Base-by-base conservation (phyloP, 148 eudicot genomes). In the Heliosperma pusillum region DNA sequence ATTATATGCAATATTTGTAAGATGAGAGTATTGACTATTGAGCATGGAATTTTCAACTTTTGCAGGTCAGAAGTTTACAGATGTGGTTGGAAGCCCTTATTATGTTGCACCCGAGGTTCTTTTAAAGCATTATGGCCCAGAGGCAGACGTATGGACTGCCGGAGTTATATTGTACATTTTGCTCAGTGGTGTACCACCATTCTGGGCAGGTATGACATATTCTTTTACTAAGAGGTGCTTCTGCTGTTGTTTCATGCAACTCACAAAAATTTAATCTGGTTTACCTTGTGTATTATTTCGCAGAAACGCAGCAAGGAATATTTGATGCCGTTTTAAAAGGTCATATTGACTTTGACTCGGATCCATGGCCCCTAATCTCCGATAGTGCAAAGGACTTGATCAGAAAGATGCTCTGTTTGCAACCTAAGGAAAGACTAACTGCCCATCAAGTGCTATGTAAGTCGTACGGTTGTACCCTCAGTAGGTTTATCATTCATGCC, bases 21-120 rank as follows among this genome's bases (percentile, higher is more conserved):
- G 60, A 7, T 6, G 26, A 60, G 66, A 44, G 19, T 42, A 40
- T 5, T 57, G 63, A 47, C 16, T 25, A 44, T 7, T 50, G 11
- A 63, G 66, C 58, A 2, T 73, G 12, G 10, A 44, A 25, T 13
- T 57, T 45, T 45, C 53, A 27, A 21, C 8, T 72, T 11, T 71
- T 89, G 74, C 91, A 95, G 98, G 89, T 80, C 97, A 92, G 81
- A 78, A 85, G 27, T 95, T 95, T 84, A 87, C 90, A 15, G 98
- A 95, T 74, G 97, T 95, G 75, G 97, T 95, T 67, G 98, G 98
- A 80, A 95, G 98, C 81, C 98, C 98, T 56, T 95, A 95, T 81
- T 95, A 95, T 82, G 97, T 95, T 44, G 97, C 98, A 64, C 98
- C 98, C 26, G 98, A 95, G 87, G 97, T 95, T 63, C 98, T 95